phyloP scores from a whole-genome alignment of 1,139 yeast species.

The Barnettozyma hawaiiensis region DNA sequence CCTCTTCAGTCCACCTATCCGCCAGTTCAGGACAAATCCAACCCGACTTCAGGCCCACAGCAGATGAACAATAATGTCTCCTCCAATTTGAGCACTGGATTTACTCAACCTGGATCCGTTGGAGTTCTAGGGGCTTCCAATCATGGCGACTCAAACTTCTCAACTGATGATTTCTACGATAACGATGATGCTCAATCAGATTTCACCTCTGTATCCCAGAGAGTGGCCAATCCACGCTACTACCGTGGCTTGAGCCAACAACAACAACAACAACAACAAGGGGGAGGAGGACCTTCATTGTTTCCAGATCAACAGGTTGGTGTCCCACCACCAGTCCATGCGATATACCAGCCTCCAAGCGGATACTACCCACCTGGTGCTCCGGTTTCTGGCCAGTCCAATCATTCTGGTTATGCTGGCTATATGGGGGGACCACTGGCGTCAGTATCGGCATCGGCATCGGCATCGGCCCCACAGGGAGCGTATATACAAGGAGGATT shows the following conservation, averaged over 20 bases:
- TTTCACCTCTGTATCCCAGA: slow-evolving; percentile 76
- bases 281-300: slow-evolving; percentile 20
- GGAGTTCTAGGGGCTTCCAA: slow-evolving; percentile 10
- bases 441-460: background rate
- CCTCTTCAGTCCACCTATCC: slow-evolving; percentile 16
- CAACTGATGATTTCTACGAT: slow-evolving; percentile 13
- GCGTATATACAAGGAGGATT: slow-evolving; percentile 1
- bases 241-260: slow-evolving; percentile 21
- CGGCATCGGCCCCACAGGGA: background rate
- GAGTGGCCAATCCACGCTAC: slow-evolving; percentile 63
- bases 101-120: slow-evolving; percentile 1
- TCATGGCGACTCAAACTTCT: slow-evolving; percentile 7
- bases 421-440: too few relatives aligned
- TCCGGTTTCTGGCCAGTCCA: background rate
- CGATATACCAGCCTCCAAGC: slow-evolving; percentile 1
- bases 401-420: background rate
- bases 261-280: too few relatives aligned
- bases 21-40: slow-evolving; percentile 13
- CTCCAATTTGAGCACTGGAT: background rate
- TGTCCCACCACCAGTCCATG: slow-evolving; percentile 4
- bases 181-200: slow-evolving; percentile 40
- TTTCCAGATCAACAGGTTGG: slow-evolving; percentile 16
- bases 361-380: background rate
- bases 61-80: background rate
- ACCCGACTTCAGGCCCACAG: background rate